Evolutionary conservation across 345 rosid species (phyloP), one percentile per base, ranked within the genome.

Genomic region (Eutrema yunnanense): DNA sequence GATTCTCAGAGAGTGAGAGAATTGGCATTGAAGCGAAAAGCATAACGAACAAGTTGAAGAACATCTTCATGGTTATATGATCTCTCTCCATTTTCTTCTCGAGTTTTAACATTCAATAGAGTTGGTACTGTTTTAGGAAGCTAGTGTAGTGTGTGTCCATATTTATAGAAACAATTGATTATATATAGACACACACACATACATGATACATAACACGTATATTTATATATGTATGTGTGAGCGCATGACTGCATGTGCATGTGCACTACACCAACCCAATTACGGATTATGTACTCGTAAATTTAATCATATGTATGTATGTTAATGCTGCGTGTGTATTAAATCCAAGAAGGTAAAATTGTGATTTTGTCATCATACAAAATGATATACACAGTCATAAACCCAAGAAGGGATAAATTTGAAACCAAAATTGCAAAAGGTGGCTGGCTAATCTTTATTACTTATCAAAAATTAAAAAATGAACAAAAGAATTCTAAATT

Each of bases 181-280:
- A 48, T 33, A 34, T 44, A 62, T 3, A 9, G 40, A 47, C 42
- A 63, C n/a, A 42, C 16, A 56, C 29, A 47, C 16, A 49, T 9
- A 43, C 14, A 32, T 37, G 14, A 34, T 22, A 11, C 11, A 37
- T 49, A 46, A 47, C 56, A 51, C 37, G 48, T 32, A 32, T 32
- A 32, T 32, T 19, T 55, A 33, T 33, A 33, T 54, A 33, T 72
- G 6, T 66, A 26, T 57, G 50, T 58, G 60, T 68, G 34, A 65
- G 33, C 38, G 47, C 71, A 53, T 46, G 48, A 32, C 70, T 75
- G 71, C 75, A 69, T 69, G 75, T 75, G 71, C 75, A 69, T 69
- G 75, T 76, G 79, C 79, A 54, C 70, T 63, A 16, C 66, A 76
- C 63, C 79, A 38, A 76, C 71, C 14, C 60, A 38, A 62, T 36